phyloP scores from a whole-genome alignment of 2,329 filamentous ascomycete species.

The Xylaria sp. region DNA sequence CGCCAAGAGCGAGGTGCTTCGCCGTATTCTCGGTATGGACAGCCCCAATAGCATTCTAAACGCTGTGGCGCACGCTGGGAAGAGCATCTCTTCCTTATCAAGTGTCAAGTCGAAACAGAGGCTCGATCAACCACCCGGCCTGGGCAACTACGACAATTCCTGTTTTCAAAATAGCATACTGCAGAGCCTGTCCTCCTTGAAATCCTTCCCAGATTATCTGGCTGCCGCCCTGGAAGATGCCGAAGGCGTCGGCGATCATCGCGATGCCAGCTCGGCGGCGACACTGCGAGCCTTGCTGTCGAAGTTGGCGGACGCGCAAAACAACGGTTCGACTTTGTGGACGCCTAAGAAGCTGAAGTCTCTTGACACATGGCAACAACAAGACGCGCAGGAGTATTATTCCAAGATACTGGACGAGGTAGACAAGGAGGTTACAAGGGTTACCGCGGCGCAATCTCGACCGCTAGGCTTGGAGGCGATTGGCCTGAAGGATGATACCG shows the following conservation, averaged over 20 bases:
- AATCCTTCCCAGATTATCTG: slow-evolving; percentile 71
- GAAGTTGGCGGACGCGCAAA: slow-evolving; percentile 71
- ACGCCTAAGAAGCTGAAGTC: slow-evolving; percentile 82
- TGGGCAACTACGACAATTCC: slow-evolving; percentile 93
- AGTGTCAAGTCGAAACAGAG: slow-evolving; percentile 50
- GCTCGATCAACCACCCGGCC: slow-evolving; percentile 63
- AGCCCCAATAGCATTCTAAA: slow-evolving; percentile 58
- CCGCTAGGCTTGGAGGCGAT: slow-evolving; percentile 50
- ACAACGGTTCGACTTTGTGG: slow-evolving; percentile 81
- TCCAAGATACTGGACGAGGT: slow-evolving; percentile 86
- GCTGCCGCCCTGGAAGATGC: slow-evolving; percentile 46
- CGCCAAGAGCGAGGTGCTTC: slow-evolving; percentile 69
- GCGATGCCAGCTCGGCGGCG: slow-evolving; percentile 48
- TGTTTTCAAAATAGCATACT: slow-evolving; percentile 98
- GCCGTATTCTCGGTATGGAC: slow-evolving; percentile 66
- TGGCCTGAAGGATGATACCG: slow-evolving; percentile 48
- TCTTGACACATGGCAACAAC: slow-evolving; percentile 94
- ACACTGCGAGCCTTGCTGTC: slow-evolving; percentile 69
- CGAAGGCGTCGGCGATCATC: slow-evolving; percentile 32
- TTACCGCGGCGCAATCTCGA: slow-evolving; percentile 44
- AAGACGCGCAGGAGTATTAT: slow-evolving; percentile 97
- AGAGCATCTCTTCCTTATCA: slow-evolving; percentile 60
- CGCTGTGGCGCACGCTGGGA: slow-evolving; percentile 63
- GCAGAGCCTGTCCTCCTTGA: slow-evolving; percentile 79
- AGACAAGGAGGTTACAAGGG: slow-evolving; percentile 73